phyloP scores from a whole-genome alignment of 2,329 filamentous ascomycete species.

The Claviceps pazoutovae region DNA sequence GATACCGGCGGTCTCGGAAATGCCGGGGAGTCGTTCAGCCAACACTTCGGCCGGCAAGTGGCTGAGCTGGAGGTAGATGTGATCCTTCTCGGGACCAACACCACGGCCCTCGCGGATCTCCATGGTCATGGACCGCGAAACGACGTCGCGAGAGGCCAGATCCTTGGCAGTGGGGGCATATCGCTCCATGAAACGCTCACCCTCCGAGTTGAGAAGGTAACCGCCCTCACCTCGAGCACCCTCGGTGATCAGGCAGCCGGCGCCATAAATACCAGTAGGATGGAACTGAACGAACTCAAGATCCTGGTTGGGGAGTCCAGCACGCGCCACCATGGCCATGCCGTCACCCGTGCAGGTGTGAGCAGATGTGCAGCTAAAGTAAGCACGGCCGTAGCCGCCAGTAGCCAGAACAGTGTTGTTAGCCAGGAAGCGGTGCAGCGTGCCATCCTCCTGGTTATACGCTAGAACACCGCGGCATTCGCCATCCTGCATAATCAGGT shows the following conservation, averaged over 20 bases:
- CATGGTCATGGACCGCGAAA: slow-evolving; percentile 94
- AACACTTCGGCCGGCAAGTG: slow-evolving; percentile 86
- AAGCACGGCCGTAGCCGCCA: slow-evolving; percentile 92
- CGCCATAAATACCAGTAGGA: slow-evolving; percentile 96
- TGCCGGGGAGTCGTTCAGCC: slow-evolving; percentile 92
- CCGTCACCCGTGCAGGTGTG: slow-evolving; percentile 98
- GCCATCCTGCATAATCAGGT: slow-evolving; percentile 94
- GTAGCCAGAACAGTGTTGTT: slow-evolving; percentile 96
- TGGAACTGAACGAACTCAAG: slow-evolving; percentile 99
- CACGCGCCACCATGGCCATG: slow-evolving; percentile 98
- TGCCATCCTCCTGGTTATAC: slow-evolving; percentile 98
- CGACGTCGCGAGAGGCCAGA: slow-evolving; percentile 89
- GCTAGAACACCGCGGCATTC: slow-evolving; percentile 93
- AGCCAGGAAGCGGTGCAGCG: slow-evolving; percentile 88
- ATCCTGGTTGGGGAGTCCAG: slow-evolving; percentile 96
- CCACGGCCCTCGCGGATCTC: slow-evolving; percentile 96
- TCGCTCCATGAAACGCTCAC: slow-evolving; percentile 98
- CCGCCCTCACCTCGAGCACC: slow-evolving; percentile 96
- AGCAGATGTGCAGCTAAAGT: slow-evolving; percentile 95
- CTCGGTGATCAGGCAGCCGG: slow-evolving; percentile 94
- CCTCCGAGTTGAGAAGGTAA: slow-evolving; percentile 93
- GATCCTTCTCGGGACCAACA: slow-evolving; percentile 93
- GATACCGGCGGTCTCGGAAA: slow-evolving; percentile 94
- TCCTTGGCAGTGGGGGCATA: slow-evolving; percentile 98
- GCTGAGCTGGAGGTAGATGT: slow-evolving; percentile 96